These are phyloP conservation scores for Arxiozyma telluris DNA, from an alignment of 1,139 yeast species.

Conservation along the genomic window DNA sequence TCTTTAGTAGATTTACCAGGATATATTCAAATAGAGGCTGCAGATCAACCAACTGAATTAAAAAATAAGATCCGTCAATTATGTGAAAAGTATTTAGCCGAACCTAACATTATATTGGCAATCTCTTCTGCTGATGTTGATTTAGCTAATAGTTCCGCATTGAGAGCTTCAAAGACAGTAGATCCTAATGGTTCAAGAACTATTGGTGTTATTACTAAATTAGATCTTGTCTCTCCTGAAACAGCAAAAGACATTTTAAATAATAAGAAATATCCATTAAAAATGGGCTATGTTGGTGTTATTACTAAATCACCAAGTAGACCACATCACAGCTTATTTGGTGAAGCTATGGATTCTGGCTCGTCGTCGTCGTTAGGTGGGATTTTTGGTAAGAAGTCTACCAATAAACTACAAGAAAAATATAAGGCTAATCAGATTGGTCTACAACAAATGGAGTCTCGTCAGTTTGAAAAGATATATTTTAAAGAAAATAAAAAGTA, in stretches of 20 bases:
- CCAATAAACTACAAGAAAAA: constrained; percentile 1
- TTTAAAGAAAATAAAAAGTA: constrained; percentile 53
- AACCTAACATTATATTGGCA: constrained; percentile 90
- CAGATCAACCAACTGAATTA: constrained; percentile 84
- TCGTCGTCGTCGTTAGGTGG: constrained; percentile 20
- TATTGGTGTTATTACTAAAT: constrained; percentile 88
- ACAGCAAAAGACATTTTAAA: constrained; percentile 59
- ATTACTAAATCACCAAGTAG: constrained; percentile 63
- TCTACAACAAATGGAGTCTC: constrained; percentile 37
- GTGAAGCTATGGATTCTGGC: not conserved
- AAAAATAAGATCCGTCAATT: constrained; percentile 69
- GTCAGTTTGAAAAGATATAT: constrained; percentile 55
- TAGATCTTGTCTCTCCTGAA: constrained; percentile 78
- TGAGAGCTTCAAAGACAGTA: constrained; percentile 82
- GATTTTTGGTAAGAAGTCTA: constrained; percentile 22
- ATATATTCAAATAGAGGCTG: constrained; percentile 91
- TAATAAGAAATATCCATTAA: constrained; percentile 78
- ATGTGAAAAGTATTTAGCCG: constrained; percentile 77
- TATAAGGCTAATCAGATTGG: constrained; percentile 5
- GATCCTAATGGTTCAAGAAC: constrained; percentile 95
- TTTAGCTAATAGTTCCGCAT: constrained; percentile 89
- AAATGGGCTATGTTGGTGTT: constrained; percentile 97
- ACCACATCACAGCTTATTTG: constrained; percentile 5
- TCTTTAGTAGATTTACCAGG: constrained; percentile 96
- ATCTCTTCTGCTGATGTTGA: constrained; percentile 98